Evolutionary conservation across 768 basidiomycete genomes (phyloP), one percentile per base, ranked within the genome.

Genomic region (Psilocybe tampanensis): DNA sequence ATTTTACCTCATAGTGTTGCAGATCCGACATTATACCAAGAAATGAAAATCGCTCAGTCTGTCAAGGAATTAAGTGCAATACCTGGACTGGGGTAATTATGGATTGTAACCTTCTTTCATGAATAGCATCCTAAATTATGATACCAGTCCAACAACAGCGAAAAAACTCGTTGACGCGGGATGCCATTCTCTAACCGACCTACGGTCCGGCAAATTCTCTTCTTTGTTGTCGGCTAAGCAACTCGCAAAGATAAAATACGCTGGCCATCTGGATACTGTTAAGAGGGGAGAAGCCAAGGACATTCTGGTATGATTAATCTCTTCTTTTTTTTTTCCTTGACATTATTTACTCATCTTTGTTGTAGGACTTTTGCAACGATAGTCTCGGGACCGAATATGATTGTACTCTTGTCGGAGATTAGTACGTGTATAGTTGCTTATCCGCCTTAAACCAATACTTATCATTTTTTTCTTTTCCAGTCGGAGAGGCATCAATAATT

Each of bases 111-210:
- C 15, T 24, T 24, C 11, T 13, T 18, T 2, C 19, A 2, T 44
- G 12, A 22, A 17, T 34, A 49, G 42, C 33, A 44, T 44, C 26
- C 39, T 21, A 44, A 18, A 57, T 44, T 42, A 33, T 36, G 54
- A 41, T 34, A 17, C 48, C 51, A 78, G 73, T 19, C 61, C 62
- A 52, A 64, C 57, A 17, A 74, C 67, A 19, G 84, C 84, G 8
- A 67, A 72, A 33, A 64, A 73, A n/a, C 74, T 88, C 2, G 75
- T 80, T 39, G 73, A 75, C 6, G 80, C 77, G 5, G 87, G 87
- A 3, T 84, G 82, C 56, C 68, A 52, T 51, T 72, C 74, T 1
- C 18, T 81, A 22, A 70, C 69, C 18, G 78, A 84, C 51, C 68
- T 87, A 22, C 63, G 55, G 26, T 66, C 72, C 7, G 75, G 75